These are phyloP conservation scores for Castanospermum australe DNA, from an alignment of 306 rosid genomes.

Conservation along the genomic window DNA sequence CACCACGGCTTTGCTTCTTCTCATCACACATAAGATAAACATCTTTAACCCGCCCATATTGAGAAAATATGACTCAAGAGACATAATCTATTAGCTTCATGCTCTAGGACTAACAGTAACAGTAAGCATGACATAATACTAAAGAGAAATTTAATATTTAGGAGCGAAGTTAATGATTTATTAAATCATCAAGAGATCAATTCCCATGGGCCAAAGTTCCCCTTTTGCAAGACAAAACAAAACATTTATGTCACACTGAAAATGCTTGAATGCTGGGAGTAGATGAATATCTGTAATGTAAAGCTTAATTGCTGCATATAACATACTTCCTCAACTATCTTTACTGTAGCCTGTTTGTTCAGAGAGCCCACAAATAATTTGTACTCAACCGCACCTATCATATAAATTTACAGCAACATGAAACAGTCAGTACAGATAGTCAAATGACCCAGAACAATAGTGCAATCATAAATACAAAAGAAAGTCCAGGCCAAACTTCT, in stretches of 20 bases:
- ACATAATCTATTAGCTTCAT: slow-evolving; percentile 30
- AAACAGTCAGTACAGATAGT: slow-evolving; percentile 27
- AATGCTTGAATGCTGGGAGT: not conserved
- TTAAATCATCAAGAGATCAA: too few relatives aligned
- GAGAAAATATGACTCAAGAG: slow-evolving; percentile 68
- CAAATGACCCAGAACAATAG: not conserved
- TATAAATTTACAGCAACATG: slow-evolving; percentile 34
- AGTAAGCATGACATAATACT: not conserved
- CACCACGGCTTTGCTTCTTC: slow-evolving; percentile 90
- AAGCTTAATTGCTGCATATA: slow-evolving; percentile 22
- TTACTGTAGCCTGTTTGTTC: slow-evolving; percentile 81
- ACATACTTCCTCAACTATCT: slow-evolving; percentile 92
- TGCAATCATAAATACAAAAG: not conserved
- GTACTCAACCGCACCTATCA: slow-evolving; percentile 92
- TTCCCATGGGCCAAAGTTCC: slow-evolving; percentile 3
- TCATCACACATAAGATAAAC: slow-evolving; percentile 98
- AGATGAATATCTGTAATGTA: slow-evolving; percentile 20
- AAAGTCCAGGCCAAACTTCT: slow-evolving; percentile 1
- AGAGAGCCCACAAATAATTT: slow-evolving; percentile 95
- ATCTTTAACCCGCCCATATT: slow-evolving; percentile 90
- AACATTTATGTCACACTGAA: not conserved
- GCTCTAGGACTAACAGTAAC: slow-evolving; percentile 20
- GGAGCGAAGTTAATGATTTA: not conserved
- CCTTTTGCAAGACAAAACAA: slow-evolving; percentile 3
- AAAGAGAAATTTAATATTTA: not conserved